phyloP scores from a whole-genome alignment of 768 basidiomycete genomes.

The Phylloporus scabripes region DNA sequence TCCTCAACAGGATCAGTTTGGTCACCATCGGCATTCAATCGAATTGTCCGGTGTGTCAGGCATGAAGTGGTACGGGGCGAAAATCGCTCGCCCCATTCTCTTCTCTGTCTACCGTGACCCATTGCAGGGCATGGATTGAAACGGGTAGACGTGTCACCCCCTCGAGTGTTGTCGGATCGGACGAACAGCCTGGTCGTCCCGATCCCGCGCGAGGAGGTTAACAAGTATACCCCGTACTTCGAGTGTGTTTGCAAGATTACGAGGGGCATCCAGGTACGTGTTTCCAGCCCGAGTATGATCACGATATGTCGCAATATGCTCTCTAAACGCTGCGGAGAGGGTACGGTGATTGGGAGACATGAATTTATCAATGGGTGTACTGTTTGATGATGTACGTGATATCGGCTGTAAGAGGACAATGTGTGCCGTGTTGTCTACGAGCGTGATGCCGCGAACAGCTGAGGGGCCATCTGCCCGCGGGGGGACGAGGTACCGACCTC shows the following conservation, averaged over 20 bases:
- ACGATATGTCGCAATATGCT: constrained; percentile 15
- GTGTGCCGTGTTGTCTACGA: constrained; percentile 18
- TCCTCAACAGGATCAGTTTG: constrained; percentile 62
- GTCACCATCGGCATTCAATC: constrained; percentile 49
- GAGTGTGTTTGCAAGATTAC: constrained; percentile 16
- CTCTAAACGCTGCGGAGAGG: constrained; percentile 20
- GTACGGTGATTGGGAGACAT: constrained; percentile 11
- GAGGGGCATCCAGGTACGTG: constrained; percentile 13
- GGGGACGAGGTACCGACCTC: constrained; percentile 6
- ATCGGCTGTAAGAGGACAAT: constrained; percentile 17
- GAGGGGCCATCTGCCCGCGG: constrained; percentile 9
- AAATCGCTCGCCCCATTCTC: constrained; percentile 30
- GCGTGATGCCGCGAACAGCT: constrained; percentile 13
- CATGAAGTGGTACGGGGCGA: not conserved
- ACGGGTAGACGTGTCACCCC: constrained; percentile 6
- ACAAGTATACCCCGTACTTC: constrained; percentile 22
- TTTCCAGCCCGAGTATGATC: constrained; percentile 6
- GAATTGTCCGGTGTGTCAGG: constrained; percentile 25
- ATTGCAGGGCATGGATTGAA: constrained; percentile 7
- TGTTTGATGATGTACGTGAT: constrained; percentile 22
- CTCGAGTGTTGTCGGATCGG: constrained; percentile 6
- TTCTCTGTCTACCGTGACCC: constrained; percentile 24
- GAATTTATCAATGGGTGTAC: constrained; percentile 17
- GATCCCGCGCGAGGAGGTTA: constrained; percentile 21
- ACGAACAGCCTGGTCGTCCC: constrained; percentile 10